Percentiles rank a stretch among this genome's conserved stretches.
phyloP scores from a whole-genome alignment of 2,329 filamentous ascomycete genomes.

The Paraconiothyrium brasiliense region DNA sequence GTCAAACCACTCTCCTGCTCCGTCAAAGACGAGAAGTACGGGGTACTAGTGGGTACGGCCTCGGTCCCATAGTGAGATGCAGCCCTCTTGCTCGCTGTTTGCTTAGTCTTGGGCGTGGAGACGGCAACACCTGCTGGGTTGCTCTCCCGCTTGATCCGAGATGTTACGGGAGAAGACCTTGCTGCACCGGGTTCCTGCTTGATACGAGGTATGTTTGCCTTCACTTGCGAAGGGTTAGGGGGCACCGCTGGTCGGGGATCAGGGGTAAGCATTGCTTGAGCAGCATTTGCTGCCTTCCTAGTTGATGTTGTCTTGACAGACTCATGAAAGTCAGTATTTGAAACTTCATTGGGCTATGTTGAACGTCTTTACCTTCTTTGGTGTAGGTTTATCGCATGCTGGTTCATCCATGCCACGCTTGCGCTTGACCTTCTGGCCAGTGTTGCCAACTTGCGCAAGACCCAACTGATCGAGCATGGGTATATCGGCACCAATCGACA shows the following conservation, averaged over 20 bases:
- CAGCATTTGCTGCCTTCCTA: background rate
- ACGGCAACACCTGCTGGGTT: conserved; percentile 12
- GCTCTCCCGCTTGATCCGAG: conserved; percentile 21
- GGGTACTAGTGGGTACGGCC: no score
- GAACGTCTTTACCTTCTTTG: conserved; percentile 13
- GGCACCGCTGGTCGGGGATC: no score
- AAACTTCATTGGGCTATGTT: background rate
- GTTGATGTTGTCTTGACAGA: background rate
- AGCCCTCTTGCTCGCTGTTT: background rate
- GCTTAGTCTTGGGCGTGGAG: background rate
- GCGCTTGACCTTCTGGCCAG: conserved; percentile 12
- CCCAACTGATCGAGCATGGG: conserved; percentile 3
- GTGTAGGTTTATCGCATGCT: background rate
- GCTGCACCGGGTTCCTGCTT: conserved; percentile 10
- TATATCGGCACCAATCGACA: conserved; percentile 13
- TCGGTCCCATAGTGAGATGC: no score
- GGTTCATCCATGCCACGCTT: conserved; percentile 8
- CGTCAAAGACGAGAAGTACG: no score
- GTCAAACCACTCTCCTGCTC: no score
- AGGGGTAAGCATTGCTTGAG: no score
- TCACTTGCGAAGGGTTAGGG: no score
- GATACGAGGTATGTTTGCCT: conserved; percentile 5
- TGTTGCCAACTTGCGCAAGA: background rate
- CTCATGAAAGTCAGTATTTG: background rate
- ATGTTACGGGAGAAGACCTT: conserved; percentile 4